A percentile compares a stretch with the other conserved stretches of the same genome.
Conservation (phyloP, 192 early-diverging fungal species). For the Funneliformis mosseae region DNA sequence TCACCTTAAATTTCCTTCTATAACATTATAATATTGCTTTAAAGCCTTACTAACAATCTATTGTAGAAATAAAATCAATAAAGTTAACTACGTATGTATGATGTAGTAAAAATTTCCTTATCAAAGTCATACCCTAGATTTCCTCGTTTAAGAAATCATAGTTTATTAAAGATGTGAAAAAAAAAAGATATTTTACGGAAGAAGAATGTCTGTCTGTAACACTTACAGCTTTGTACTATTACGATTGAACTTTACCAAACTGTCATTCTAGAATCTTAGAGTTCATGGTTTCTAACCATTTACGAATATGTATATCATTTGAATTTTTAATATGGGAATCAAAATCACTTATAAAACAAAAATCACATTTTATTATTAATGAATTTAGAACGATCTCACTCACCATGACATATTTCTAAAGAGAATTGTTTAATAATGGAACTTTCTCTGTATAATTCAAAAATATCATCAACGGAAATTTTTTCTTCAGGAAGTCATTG, state of each 20-base stretch:
- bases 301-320: slow-evolving; percentile 56
- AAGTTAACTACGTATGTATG: not conserved
- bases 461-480: slow-evolving; percentile 49
- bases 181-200: slow-evolving; percentile 81
- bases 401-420: slow-evolving; percentile 48
- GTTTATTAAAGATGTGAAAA: slow-evolving; percentile 77
- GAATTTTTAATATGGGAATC: no score
- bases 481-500: slow-evolving; percentile 45
- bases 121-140: slow-evolving; percentile 58
- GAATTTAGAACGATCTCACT: slow-evolving; percentile 37
- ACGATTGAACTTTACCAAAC: slow-evolving; percentile 46
- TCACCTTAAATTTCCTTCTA: slow-evolving; percentile 51
- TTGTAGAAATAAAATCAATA: not conserved
- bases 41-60: slow-evolving; percentile 62
- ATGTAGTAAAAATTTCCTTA: not conserved
- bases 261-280: slow-evolving; percentile 68
- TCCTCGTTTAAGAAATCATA: slow-evolving; percentile 70
- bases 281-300: slow-evolving; percentile 66
- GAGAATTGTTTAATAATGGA: slow-evolving; percentile 49
- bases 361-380: not conserved
- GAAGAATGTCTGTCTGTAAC: slow-evolving; percentile 63
- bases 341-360: not conserved
- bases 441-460: slow-evolving; percentile 60
- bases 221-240: slow-evolving; percentile 45
- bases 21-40: slow-evolving; percentile 58